Evolutionary conservation across 2,329 filamentous ascomycete genomes (phyloP).

Genomic region (Thermomyces lanuginosus): DNA sequence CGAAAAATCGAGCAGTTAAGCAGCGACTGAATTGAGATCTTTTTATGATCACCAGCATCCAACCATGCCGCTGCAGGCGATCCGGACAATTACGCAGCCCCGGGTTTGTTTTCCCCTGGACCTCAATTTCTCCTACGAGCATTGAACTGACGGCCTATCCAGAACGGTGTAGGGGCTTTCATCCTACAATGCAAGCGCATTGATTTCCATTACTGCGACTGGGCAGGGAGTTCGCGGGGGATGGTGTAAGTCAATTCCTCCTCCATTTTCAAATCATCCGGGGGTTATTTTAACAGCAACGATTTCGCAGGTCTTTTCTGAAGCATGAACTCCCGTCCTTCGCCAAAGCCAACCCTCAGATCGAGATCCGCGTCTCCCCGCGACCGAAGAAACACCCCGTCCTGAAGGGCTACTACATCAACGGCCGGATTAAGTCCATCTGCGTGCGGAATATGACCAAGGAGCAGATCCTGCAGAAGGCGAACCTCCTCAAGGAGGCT

Average conservation of each 20-base stretch:
- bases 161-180: conserved; percentile 96
- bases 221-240: conserved; percentile 77
- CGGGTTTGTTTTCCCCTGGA: conserved; percentile 30
- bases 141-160: conserved; percentile 2
- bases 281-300: conserved; percentile 1
- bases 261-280: conserved; percentile 2
- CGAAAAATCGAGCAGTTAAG: neutral
- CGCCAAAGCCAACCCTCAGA: conserved; percentile 62
- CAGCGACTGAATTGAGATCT: no score
- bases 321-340: conserved; percentile 60
- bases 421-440: conserved; percentile 67
- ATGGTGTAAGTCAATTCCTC: conserved; percentile 56
- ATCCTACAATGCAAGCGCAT: conserved; percentile 93
- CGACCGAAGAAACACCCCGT: conserved; percentile 81
- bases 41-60: conserved; percentile 3
- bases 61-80: conserved; percentile 30
- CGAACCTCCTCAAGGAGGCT: conserved; percentile 30
- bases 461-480: conserved; percentile 67
- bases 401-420: conserved; percentile 81
- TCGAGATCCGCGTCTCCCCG: conserved; percentile 84
- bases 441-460: conserved; percentile 77
- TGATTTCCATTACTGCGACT: conserved; percentile 95
- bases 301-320: conserved; percentile 56
- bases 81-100: conserved; percentile 39
- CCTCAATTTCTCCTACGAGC: neutral